A percentile compares a stretch with the other conserved stretches of the same genome.
phyloP scores from a whole-genome alignment of 225 moss, liverwort and hornwort species.

The Rhytidiadelphus loreus region DNA sequence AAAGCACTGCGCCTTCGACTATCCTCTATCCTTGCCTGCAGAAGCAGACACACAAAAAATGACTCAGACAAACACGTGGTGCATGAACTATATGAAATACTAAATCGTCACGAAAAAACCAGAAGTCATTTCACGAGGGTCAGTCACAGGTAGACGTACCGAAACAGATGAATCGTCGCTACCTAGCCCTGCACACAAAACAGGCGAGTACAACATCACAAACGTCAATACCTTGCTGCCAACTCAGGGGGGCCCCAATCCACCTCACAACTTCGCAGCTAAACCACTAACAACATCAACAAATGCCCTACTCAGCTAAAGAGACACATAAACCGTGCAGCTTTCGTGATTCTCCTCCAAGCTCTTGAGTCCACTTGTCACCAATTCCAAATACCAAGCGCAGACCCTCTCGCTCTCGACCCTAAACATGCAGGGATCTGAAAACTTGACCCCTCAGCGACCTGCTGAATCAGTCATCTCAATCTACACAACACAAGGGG shows the following conservation, averaged over 20 bases:
- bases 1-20: conserved; percentile 31
- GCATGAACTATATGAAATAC: background rate
- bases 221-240: background rate
- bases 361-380: background rate
- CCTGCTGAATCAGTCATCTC: background rate
- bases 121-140: background rate
- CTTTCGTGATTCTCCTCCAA: too few species aligned
- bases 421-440: background rate
- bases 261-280: background rate
- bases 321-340: background rate
- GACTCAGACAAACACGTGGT: background rate
- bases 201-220: background rate
- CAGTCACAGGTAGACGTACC: background rate
- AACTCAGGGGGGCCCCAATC: background rate
- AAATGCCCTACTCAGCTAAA: background rate
- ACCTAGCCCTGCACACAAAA: conserved; percentile 6
- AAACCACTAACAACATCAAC: background rate
- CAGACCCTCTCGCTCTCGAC: background rate
- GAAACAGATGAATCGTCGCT: conserved; percentile 4
- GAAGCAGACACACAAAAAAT: background rate
- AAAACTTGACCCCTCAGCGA: background rate
- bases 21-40: conserved; percentile 22
- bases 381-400: background rate
- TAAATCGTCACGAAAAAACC: background rate
- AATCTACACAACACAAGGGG: background rate